phyloP scores from a whole-genome alignment of 139 green algal genomes.

The Astrephomene gubernaculifera region DNA sequence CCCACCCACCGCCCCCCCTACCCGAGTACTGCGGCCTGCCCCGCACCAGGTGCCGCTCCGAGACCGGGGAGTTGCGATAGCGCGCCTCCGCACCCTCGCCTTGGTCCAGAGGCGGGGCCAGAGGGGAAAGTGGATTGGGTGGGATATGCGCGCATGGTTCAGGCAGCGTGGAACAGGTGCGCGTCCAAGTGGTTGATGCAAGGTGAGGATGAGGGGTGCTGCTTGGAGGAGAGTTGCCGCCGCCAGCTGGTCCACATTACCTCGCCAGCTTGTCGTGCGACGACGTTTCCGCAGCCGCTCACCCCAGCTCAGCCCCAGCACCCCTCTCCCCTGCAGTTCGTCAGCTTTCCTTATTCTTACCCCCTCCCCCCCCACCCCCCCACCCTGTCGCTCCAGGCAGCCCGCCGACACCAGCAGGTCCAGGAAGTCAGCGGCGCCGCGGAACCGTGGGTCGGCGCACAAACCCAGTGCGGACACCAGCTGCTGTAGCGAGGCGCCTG shows the following conservation, averaged over 20 bases:
- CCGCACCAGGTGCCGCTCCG: constrained; percentile 25
- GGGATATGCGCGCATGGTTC: too few species aligned
- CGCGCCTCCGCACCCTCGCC: constrained; percentile 3
- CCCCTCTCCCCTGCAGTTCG: not conserved
- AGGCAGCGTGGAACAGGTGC: too few species aligned
- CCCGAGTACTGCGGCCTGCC: constrained; percentile 43
- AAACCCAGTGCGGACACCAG: not conserved
- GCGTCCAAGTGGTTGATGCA: too few species aligned
- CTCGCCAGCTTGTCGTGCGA: too few species aligned
- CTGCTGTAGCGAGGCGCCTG: constrained; percentile 17
- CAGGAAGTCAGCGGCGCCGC: constrained; percentile 42
- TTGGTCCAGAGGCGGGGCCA: too few species aligned
- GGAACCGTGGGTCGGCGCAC: not conserved
- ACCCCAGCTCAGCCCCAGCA: not conserved
- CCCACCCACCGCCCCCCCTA: too few species aligned
- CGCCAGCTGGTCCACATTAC: too few species aligned
- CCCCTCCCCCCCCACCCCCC: too few species aligned
- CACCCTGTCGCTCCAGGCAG: constrained; percentile 36
- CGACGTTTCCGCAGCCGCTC: not conserved
- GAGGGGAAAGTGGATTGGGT: too few species aligned
- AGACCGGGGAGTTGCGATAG: constrained; percentile 37
- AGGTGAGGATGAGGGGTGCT: too few species aligned
- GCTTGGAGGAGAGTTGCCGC: too few species aligned
- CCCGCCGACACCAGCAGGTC: constrained; percentile 44
- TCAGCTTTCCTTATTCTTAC: too few species aligned